These are phyloP conservation scores for Erucastrum elatum DNA, from an alignment of 345 rosid genomes.

Conservation along the genomic window DNA sequence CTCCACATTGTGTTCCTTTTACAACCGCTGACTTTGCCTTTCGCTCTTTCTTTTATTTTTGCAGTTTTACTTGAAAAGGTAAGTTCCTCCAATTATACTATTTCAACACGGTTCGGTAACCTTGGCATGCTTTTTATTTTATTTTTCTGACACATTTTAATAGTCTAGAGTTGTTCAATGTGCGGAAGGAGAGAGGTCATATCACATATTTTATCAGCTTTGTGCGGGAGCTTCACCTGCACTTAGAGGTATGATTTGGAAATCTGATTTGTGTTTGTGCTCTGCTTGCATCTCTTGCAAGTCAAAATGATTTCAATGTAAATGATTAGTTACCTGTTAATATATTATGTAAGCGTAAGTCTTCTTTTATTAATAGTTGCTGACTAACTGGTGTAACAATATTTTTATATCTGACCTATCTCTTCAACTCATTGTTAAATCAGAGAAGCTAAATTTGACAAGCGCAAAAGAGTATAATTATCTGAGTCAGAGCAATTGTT, in stretches of 20 bases:
- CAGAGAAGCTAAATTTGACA: constrained; percentile 87
- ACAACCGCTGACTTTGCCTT: constrained; percentile 4
- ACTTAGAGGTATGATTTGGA: constrained; percentile 60
- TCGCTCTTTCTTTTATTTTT: constrained; percentile 1
- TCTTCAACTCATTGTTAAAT: constrained; percentile 15
- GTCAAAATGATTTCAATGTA: not conserved
- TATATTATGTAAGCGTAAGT: too few relatives aligned
- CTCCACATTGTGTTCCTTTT: not conserved
- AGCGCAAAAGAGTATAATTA: constrained; percentile 73
- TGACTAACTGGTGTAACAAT: constrained; percentile 12
- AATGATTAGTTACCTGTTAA: not conserved
- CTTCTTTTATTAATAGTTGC: not conserved
- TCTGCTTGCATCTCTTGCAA: not conserved
- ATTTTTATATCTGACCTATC: not conserved
- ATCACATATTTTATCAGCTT: constrained; percentile 97
- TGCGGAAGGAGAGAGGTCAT: constrained; percentile 90
- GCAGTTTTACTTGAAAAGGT: constrained; percentile 72
- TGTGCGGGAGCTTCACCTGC: constrained; percentile 84
- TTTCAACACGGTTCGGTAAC: not conserved
- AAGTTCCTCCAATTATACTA: constrained; percentile 22
- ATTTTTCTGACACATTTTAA: constrained; percentile 23
- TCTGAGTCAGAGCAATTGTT: constrained; percentile 83
- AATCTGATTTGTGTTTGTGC: not conserved
- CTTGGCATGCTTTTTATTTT: not conserved
- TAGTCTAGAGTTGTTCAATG: constrained; percentile 99